These are phyloP conservation scores for Diaporthe humulicola DNA, from an alignment of 2,329 filamentous ascomycete species.

Conservation along the genomic window DNA sequence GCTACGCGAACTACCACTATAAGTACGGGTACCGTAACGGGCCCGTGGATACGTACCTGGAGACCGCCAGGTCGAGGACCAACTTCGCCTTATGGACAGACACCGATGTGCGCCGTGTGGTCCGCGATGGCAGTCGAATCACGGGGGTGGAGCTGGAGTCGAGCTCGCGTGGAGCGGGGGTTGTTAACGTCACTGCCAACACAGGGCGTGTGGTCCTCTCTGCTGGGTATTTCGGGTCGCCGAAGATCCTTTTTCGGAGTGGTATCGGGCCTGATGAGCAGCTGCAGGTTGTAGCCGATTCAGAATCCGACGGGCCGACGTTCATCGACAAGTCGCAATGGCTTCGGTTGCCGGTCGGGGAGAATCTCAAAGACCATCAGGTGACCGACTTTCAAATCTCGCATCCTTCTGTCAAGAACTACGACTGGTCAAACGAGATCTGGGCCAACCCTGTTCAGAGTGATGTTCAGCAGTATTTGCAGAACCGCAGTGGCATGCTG, in stretches of 20 bases:
- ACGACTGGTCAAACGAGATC: constrained; percentile 19
- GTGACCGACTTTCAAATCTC: constrained; percentile 27
- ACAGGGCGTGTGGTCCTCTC: constrained; percentile 73
- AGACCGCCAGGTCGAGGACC: constrained; percentile 64
- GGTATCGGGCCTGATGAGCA: constrained; percentile 72
- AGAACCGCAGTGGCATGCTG: constrained; percentile 2
- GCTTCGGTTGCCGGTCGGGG: constrained; percentile 63
- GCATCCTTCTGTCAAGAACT: background rate
- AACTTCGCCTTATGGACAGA: constrained; percentile 75
- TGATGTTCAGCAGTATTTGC: constrained; percentile 2
- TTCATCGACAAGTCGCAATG: constrained; percentile 60
- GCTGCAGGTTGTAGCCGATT: constrained; percentile 57
- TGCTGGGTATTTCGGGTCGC: constrained; percentile 71
- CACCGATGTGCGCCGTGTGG: constrained; percentile 71
- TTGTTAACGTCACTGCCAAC: constrained; percentile 66
- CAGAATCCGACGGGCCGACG: constrained; percentile 55
- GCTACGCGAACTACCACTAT: constrained; percentile 75
- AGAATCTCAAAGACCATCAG: constrained; percentile 61
- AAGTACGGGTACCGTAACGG: constrained; percentile 72
- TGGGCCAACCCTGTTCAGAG: constrained; percentile 10
- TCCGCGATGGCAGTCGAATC: constrained; percentile 68
- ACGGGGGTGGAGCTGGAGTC: constrained; percentile 72
- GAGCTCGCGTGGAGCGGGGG: constrained; percentile 61
- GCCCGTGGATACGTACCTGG: constrained; percentile 76
- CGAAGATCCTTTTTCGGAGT: constrained; percentile 73